phyloP scores from a whole-genome alignment of 768 basidiomycete species.

The Serpula lacrymans region DNA sequence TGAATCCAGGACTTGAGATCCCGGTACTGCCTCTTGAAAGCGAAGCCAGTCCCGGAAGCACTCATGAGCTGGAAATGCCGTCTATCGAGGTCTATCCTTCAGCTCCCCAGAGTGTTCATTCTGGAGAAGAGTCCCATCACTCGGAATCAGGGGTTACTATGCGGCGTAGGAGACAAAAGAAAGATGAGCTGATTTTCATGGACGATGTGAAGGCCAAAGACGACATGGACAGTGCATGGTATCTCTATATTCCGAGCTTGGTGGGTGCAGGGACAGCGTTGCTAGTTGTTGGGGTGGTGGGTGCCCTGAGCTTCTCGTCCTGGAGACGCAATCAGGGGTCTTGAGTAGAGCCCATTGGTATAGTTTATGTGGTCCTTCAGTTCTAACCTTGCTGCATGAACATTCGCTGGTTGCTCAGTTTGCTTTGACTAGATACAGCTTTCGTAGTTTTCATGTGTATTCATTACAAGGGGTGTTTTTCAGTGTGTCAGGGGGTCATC shows the following conservation, averaged over 20 bases:
- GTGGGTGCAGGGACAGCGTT: conserved; percentile 84
- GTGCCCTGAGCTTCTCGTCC: conserved; percentile 70
- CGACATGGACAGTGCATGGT: conserved; percentile 74
- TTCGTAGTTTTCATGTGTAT: no score
- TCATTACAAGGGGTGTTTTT: no score
- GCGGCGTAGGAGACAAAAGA: conserved; percentile 49
- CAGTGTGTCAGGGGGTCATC: no score
- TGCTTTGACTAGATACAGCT: no score
- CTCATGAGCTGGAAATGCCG: conserved; percentile 62
- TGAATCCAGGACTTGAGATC: conserved; percentile 65
- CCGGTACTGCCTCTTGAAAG: conserved; percentile 57
- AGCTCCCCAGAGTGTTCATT: conserved; percentile 23
- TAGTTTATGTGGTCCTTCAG: background rate
- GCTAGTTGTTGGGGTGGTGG: conserved; percentile 74
- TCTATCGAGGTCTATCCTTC: conserved; percentile 48
- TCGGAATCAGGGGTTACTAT: conserved; percentile 30
- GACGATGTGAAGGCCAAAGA: conserved; percentile 44
- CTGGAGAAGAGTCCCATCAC: conserved; percentile 23
- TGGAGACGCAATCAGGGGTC: conserved; percentile 67
- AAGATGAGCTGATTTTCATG: conserved; percentile 51
- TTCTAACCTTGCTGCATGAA: background rate
- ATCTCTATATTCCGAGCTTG: conserved; percentile 72
- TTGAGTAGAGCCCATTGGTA: conserved; percentile 19
- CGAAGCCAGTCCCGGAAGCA: conserved; percentile 22
- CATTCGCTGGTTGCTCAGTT: no score